Conservation (phyloP, 1,284 basidiomycete species). For the Papiliotrema laurentii region DNA sequence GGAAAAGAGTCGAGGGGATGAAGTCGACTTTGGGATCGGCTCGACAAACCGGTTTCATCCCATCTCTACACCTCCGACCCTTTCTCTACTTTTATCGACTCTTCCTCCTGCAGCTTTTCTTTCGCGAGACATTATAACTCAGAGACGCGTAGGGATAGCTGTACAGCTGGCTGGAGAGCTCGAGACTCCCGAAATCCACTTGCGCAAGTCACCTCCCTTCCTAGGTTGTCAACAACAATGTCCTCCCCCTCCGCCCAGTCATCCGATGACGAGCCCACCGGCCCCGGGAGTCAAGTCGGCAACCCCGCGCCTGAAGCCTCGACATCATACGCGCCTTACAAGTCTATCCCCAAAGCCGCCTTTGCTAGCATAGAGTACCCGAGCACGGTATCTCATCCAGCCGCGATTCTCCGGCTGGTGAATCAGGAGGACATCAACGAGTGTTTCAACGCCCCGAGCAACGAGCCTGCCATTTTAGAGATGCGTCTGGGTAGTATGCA, state of each 20-base stretch:
- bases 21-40: no score
- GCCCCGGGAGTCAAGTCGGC: background rate
- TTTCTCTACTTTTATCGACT: no score
- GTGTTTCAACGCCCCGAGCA: slow-evolving; percentile 55
- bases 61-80: no score
- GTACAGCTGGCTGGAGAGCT: no score
- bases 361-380: slow-evolving; percentile 86
- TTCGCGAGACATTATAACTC: no score
- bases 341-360: slow-evolving; percentile 57
- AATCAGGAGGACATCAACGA: slow-evolving; percentile 64
- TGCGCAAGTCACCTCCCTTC: background rate
- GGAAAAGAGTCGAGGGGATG: no score
- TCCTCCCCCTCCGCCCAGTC: background rate
- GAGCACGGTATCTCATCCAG: slow-evolving; percentile 63
- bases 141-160: no score
- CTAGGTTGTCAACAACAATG: background rate
- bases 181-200: no score
- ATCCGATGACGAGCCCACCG: background rate
- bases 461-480: slow-evolving; percentile 61
- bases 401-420: slow-evolving; percentile 63
- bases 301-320: background rate
- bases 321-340: slow-evolving; percentile 47
- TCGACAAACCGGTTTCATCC: no score
- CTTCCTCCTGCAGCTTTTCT: no score
- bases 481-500: slow-evolving; percentile 66